Base-by-base conservation (phyloP, 2,329 filamentous ascomycete species). In the Pezicula radicicola region DNA sequence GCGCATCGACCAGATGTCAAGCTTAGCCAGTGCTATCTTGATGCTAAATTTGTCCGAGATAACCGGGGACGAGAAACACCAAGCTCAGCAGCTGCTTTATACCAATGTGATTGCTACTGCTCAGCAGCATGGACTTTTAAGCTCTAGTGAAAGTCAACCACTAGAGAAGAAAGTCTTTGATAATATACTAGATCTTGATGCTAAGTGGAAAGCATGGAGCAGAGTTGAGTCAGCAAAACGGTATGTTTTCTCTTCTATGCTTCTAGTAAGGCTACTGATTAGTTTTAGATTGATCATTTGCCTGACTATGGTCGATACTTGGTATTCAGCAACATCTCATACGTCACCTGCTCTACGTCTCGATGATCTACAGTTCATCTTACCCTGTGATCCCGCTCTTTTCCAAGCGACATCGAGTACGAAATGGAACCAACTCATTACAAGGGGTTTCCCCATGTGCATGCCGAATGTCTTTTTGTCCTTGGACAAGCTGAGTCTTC, bases 191-290 rank as follows among this genome's bases (percentile, higher is more conserved):
- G 72, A 76, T 54, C 67, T 73, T 33, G 73, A 77, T 46, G 63
- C 68, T 21, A 66, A 71, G 57, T 80, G 77, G 77, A 77, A 74
- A 57, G 72, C 74, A 2, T 80, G 77, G 77, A 71, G 72, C 54
- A 73, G 75, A 46, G 69, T 79, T 7, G 77, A 80, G 61, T 78
- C 75, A 44, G 69, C 69, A 0, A 79, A 79, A 59, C 69, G 76
- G 70, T 55, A 67, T 60, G 21, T 58, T 64, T 0, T 27, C 2
- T 27, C 41, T 1, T 12, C 42, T 6, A 12, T 3, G 16, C 19
- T 10, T n/a, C 18, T 19, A 25, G 41, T 40, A 2, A 37, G n/a
- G 13, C 18, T 28, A 16, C 49, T 50, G 27, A 42, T 25, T 16
- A 6, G 37, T 18, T 21, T 18, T 43, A 63, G 60, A 10, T 44